A percentile compares a stretch with the other conserved stretches of the same genome.
Conservation (phyloP, 179 eudicot species). For the Silene vulgaris region DNA sequence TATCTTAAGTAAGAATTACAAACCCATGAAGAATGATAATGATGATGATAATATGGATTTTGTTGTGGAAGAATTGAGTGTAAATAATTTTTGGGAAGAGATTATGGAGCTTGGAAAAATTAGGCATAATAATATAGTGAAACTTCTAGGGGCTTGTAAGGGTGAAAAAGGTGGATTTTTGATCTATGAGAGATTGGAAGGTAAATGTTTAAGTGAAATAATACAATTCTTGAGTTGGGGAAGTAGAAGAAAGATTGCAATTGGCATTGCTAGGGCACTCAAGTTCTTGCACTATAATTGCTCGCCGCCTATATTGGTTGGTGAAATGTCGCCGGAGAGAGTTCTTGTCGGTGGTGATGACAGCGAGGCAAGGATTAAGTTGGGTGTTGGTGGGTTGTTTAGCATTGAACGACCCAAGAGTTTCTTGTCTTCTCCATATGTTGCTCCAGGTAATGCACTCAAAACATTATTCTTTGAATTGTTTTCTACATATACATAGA, state of each 20-base stretch:
- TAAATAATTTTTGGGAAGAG: slow-evolving; percentile 33
- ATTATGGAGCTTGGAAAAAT: slow-evolving; percentile 37
- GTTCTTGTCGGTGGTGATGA: slow-evolving; percentile 42
- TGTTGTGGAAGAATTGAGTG: slow-evolving; percentile 34
- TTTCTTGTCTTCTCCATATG: slow-evolving; percentile 50
- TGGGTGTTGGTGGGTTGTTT: slow-evolving; percentile 37
- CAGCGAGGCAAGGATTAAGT: slow-evolving; percentile 43
- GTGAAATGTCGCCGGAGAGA: slow-evolving; percentile 53
- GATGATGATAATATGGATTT: slow-evolving; percentile 28
- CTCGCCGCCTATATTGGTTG: slow-evolving; percentile 30
- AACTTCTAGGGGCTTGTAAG: slow-evolving; percentile 41
- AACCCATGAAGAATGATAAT: slow-evolving; percentile 22
- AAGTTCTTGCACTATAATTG: slow-evolving; percentile 45
- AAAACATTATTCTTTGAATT: neutral
- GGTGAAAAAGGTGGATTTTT: slow-evolving; percentile 46
- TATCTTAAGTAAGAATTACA: slow-evolving; percentile 25
- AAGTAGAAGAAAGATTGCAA: slow-evolving; percentile 40
- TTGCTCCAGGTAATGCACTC: slow-evolving; percentile 60
- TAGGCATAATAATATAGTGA: slow-evolving; percentile 54
- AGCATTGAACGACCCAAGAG: slow-evolving; percentile 35
- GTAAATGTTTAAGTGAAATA: slow-evolving; percentile 47
- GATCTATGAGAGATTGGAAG: slow-evolving; percentile 50
- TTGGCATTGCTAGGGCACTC: slow-evolving; percentile 67
- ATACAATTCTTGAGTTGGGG: slow-evolving; percentile 48
- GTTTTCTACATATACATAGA: neutral